Base-by-base conservation (phyloP, 2,329 filamentous ascomycete genomes). In the Hypocrella siamensis region DNA sequence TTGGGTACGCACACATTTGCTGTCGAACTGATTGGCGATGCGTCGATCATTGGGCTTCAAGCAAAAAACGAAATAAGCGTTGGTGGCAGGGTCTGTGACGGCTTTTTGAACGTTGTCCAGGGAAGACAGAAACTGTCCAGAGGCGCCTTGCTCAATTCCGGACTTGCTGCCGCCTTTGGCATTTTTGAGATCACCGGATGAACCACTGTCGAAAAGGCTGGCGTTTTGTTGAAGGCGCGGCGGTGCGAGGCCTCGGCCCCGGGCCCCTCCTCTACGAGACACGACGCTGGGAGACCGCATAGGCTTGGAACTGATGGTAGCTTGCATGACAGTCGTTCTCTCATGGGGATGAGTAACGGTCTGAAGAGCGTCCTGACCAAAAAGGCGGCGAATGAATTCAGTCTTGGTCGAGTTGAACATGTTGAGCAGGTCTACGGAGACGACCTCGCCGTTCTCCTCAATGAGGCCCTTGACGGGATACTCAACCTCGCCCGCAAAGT, bases 21-120 rank as follows among this genome's bases (percentile, higher is more conserved):
- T 94, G 54, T 98, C 90, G 45, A 96, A 98, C 48, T 98, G 90
- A 44, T 98, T 98, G 38, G 90, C 88, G 42, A 98, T 98, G 31
- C 90, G 76, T 32, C 90, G 73, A 51, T 98, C 90, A 44, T 98
- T 98, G 16, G 90, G 88, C 57, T 98, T 98, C 40, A 98, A 59
- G 48, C 90, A 98, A 56, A 98, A 94, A 28, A 98, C 72, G 45
- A 94, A 96, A 56, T 98, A 98, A 1, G 80, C 73, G 47, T 98
- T 98, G 9, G 85, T 81, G 47, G 85, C 82, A 4, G 78, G 71
- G 3, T 81, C 75, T 3, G 75, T 79, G 28, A 98, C 63, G 3
- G 84, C 86, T 45, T 88, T 86, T 36, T 78, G 92, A 35, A 98
- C 82, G 37, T 90, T 92, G 41, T 93, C 83, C 17, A 98, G 63